A percentile compares a stretch with the other conserved stretches of the same genome.
Conservation (phyloP, 768 basidiomycete species). For the Tylopilus sp. region DNA sequence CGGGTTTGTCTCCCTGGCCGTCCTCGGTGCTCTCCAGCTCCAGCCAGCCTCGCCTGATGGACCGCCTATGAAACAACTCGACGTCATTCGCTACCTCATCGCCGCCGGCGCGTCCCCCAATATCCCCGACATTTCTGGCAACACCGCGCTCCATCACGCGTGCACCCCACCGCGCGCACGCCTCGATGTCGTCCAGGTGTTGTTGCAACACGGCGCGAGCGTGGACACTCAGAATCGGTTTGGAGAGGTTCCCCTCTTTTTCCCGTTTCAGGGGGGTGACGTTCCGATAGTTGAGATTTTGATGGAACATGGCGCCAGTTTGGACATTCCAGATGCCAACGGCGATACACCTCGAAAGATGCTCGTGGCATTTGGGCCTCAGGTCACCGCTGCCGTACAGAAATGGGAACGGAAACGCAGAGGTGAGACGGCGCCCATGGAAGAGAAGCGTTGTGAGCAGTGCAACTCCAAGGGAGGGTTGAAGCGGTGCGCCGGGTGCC, state of each 20-base stretch:
- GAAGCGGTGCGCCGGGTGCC: constrained; percentile 48
- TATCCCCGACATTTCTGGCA: constrained; percentile 47
- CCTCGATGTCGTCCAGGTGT: constrained; percentile 32
- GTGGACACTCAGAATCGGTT: constrained; percentile 48
- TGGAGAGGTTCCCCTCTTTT: constrained; percentile 42
- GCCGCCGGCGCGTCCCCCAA: constrained; percentile 38
- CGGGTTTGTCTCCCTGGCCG: constrained; percentile 40
- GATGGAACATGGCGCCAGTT: constrained; percentile 47
- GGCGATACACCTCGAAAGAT: constrained; percentile 32
- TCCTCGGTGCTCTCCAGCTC: constrained; percentile 42
- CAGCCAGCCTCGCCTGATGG: constrained; percentile 5
- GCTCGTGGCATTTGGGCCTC: constrained; percentile 37
- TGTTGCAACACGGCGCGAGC: constrained; percentile 47
- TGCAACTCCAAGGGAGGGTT: constrained; percentile 34
- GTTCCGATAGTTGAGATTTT: constrained; percentile 39
- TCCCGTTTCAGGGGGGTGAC: constrained; percentile 34
- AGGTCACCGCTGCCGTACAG: constrained; percentile 41
- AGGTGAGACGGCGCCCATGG: constrained; percentile 40
- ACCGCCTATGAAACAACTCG: constrained; percentile 30
- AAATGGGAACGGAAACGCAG: constrained; percentile 46
- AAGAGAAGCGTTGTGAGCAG: constrained; percentile 43
- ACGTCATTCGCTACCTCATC: constrained; percentile 41
- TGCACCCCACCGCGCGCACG: constrained; percentile 29
- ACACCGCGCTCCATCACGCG: constrained; percentile 49
- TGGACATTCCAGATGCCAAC: constrained; percentile 40